Evolutionary conservation across 805 yeast species (phyloP), one percentile per base, ranked within the genome.

Genomic region (Hanseniaspora valbyensis): DNA sequence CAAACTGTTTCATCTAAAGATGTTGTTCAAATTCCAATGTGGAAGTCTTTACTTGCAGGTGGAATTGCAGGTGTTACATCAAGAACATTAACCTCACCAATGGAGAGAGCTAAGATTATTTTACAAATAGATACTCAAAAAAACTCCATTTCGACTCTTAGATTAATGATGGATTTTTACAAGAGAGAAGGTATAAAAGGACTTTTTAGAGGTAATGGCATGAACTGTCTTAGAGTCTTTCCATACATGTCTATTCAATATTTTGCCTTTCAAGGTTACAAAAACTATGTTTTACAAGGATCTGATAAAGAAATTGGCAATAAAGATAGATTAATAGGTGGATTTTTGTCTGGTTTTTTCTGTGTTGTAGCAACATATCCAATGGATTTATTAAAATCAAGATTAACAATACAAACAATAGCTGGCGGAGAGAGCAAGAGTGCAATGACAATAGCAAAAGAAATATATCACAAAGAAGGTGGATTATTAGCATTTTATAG

Each of bases 201-300:
- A 0, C 69, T 83, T 58, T 85, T 86, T 65, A 70, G 97, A 43
- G 98, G 98, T 1, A 90, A 90, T 65, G 85, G 90, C 0, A 71
- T 86, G 54, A 90, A 90, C 64, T 89, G 96, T 69, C 66, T 90
- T 1, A 71, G 98, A 50, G 86, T 92, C 24, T 78, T 90, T 54
- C 98, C 98, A 0, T 90, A 90, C 61, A 80, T 90, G 53, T 96
- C 97, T 0, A 94, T 88, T 13, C 98, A 90, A 66, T 90, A 86
- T 67, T 76, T 87, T 26, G 87, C 83, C 7, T 90, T 83, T 64
- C 90, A 90, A 57, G 71, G 63, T 57, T 67, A 75, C 57, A 83
- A 80, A 61, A 68, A 58, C 30, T 53, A 67, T 30, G 55, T 76
- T 10, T 59, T 65, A 49, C 59, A 62, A 2, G 41, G 42, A 1